A percentile compares a stretch with the other conserved stretches of the same genome.
Conservation (phyloP, 1,284 basidiomycete species). For the Bondarzewia mesenterica region DNA sequence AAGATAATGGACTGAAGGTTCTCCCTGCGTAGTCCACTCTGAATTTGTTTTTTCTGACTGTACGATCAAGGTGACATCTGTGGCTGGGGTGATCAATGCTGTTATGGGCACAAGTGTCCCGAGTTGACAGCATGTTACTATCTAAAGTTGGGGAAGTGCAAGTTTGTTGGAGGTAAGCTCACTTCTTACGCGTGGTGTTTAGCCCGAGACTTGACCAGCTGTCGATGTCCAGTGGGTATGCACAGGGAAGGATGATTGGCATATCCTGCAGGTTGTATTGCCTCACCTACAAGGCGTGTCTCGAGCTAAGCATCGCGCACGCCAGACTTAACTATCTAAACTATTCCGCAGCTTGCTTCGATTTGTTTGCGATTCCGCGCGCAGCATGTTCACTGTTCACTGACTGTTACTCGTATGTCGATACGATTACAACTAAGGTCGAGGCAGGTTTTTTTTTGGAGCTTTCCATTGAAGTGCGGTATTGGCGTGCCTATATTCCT, state of each 20-base stretch:
- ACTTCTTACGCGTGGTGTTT: slow-evolving; percentile 13
- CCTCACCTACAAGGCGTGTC: no score
- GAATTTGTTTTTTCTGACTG: slow-evolving; percentile 1
- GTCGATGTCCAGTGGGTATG: slow-evolving; percentile 13
- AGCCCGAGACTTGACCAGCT: slow-evolving; percentile 16
- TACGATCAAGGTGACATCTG: slow-evolving; percentile 38
- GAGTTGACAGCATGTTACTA: slow-evolving; percentile 39
- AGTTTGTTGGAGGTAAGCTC: slow-evolving; percentile 45
- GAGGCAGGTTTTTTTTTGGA: no score
- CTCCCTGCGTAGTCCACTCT: background rate
- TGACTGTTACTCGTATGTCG: no score
- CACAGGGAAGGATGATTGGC: slow-evolving; percentile 11
- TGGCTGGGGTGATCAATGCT: slow-evolving; percentile 48
- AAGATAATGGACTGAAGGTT: slow-evolving; percentile 6
- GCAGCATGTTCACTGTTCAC: no score
- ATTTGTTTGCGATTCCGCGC: no score
- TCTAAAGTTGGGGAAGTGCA: slow-evolving; percentile 46
- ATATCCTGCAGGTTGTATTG: no score
- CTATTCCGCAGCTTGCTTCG: no score
- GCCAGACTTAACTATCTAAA: no score
- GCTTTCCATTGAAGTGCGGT: no score
- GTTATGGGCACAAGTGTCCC: slow-evolving; percentile 53
- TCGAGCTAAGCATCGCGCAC: no score
- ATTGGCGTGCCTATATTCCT: no score
- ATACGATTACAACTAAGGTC: no score